Evolutionary conservation across 2,329 filamentous ascomycete genomes (phyloP), one percentile per base, ranked within the genome.

Genomic region (Cladosporium sp.): DNA sequence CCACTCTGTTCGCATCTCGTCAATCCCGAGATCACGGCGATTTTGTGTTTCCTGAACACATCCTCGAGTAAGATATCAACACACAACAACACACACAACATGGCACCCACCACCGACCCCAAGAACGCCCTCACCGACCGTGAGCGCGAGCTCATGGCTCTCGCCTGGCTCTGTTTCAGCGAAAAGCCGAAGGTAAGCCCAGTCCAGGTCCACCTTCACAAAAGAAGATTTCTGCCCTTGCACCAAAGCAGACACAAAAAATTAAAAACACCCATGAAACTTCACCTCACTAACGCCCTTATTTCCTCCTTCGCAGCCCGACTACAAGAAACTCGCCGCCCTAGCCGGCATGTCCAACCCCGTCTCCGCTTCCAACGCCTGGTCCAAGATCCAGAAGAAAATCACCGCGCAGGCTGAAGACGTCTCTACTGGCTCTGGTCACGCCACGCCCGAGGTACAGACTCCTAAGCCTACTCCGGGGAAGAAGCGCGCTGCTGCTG

Each of bases 321-420:
- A 69, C 56, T 64, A 64, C 42, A 56, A 62, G 4, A 68, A 68
- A 56, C 63, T 70, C 49, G 63, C 66, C 45, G 36, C 44, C 10
- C 42, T 55, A 17, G 47, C 56, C 35, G 62, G 62, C 48, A 62
- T 67, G 54, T 64, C 61, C 57, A 71, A 68, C 57, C 53, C 52
- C 8, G 51, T 59, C 19, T 69, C 66, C 13, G 68, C 68, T 15
- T 47, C 57, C 47, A 73, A 72, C 57, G 70, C 70, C 42, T 71
- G 69, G 69, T 42, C 49, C 25, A 48, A 35, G 2, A 68, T 73
- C 62, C 69, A 66, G 62, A 70, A 67, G 64, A 73, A 73, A 59
- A 59, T 73, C 39, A 56, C 57, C 13, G 57, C 62, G 12, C 57
- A 58, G 22, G 61, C 22, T 28, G 39, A 25, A 25, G 25, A 35